Percentiles rank a stretch among this genome's conserved stretches.
Conservation (phyloP, 495 filamentous ascomycete species). For the Penicillium lagena region DNA sequence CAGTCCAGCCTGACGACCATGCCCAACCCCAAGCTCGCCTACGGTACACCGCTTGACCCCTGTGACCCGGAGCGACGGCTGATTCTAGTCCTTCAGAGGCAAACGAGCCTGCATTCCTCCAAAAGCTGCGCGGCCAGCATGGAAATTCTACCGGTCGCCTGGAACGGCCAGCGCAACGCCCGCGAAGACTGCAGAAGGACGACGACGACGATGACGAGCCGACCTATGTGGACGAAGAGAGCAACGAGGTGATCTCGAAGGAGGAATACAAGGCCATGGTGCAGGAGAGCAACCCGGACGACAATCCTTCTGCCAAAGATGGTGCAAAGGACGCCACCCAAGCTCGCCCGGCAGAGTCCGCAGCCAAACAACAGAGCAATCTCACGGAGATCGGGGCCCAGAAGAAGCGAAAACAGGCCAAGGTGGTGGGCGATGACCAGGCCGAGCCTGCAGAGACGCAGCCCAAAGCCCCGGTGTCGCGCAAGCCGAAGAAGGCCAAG, state of each 20-base stretch:
- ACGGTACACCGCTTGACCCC: conserved; percentile 24
- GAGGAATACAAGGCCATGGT: conserved; percentile 41
- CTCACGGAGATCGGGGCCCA: conserved; percentile 37
- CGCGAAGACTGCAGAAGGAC: conserved; percentile 27
- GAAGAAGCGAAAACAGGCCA: conserved; percentile 39
- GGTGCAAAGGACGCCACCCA: conserved; percentile 2
- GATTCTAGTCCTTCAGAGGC: conserved; percentile 19
- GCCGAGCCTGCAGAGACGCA: conserved; percentile 15
- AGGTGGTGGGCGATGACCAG: conserved; percentile 32
- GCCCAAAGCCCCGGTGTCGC: conserved; percentile 16
- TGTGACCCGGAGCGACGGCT: not conserved
- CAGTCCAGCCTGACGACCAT: conserved; percentile 14
- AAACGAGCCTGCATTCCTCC: conserved; percentile 44
- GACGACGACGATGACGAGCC: conserved; percentile 41
- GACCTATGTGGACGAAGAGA: conserved; percentile 43
- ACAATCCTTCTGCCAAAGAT: conserved; percentile 4
- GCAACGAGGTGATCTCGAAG: conserved; percentile 41
- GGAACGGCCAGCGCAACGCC: conserved; percentile 33
- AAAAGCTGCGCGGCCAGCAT: conserved; percentile 36
- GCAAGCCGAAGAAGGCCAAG: conserved; percentile 39
- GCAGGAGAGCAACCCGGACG: conserved; percentile 10
- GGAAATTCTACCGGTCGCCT: conserved; percentile 31
- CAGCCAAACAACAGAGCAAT: conserved; percentile 25
- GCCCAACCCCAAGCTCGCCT: conserved; percentile 43
- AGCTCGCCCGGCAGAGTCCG: conserved; percentile 11